phyloP scores from a whole-genome alignment of 345 rosid species.

The Acer campestre region DNA sequence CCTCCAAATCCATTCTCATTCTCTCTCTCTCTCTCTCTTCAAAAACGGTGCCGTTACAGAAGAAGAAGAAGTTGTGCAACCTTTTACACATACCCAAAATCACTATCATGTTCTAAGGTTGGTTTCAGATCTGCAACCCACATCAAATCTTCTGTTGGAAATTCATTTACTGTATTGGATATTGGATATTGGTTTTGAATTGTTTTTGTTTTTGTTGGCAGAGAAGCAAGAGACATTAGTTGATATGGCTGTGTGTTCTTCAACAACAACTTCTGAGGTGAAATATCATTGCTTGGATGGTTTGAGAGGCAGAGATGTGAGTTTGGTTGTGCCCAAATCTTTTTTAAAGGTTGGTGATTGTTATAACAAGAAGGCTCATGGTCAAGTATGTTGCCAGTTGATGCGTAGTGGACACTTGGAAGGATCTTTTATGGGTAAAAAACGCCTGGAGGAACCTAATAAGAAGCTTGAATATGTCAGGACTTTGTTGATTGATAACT shows the following conservation, averaged over 20 bases:
- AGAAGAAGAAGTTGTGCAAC: no score
- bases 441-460: slow-evolving; percentile 42
- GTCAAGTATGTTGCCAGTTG: slow-evolving; percentile 37
- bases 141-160: background rate
- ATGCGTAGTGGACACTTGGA: slow-evolving; percentile 53
- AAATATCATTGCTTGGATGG: slow-evolving; percentile 38
- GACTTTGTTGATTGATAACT: slow-evolving; percentile 89
- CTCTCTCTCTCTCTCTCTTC: no score
- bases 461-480: slow-evolving; percentile 63
- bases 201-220: background rate
- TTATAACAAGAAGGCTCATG: slow-evolving; percentile 22
- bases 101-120: background rate
- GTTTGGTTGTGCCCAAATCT: slow-evolving; percentile 28
- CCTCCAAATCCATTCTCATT: background rate
- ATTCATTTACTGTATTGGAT: no score
- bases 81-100: no score
- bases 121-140: slow-evolving; percentile 6
- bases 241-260: slow-evolving; percentile 35
- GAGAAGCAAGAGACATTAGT: slow-evolving; percentile 21
- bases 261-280: slow-evolving; percentile 33
- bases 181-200: no score
- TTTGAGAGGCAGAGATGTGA: slow-evolving; percentile 27
- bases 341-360: slow-evolving; percentile 32
- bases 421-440: slow-evolving; percentile 49
- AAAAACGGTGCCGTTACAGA: no score